These are phyloP conservation scores for Elongisporangium senticosum DNA, from an alignment of 352 stramenopile genomes.

Conservation along the genomic window DNA sequence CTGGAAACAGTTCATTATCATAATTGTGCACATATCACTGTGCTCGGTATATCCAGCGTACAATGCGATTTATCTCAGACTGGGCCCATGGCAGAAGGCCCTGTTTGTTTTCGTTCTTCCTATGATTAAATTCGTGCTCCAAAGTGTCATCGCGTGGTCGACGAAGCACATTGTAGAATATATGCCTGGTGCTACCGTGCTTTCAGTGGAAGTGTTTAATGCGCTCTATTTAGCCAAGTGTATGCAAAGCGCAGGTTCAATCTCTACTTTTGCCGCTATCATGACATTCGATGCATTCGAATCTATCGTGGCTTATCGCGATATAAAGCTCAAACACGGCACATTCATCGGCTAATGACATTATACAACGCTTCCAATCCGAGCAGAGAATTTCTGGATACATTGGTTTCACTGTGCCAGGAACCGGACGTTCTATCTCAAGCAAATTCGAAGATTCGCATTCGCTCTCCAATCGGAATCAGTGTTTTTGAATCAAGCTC, in stretches of 20 bases:
- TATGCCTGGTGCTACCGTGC: conserved; percentile 12
- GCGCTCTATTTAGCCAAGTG: conserved; percentile 25
- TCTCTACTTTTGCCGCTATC: conserved; percentile 9
- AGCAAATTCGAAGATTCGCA: neutral
- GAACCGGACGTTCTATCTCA: neutral
- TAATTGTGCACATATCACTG: conserved; percentile 8
- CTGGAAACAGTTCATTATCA: conserved; percentile 5
- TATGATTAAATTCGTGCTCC: conserved; percentile 15
- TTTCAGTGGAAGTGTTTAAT: conserved; percentile 23
- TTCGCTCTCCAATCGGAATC: neutral
- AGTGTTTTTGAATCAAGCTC: neutral
- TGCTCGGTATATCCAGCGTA: conserved; percentile 14
- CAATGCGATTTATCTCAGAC: conserved; percentile 7
- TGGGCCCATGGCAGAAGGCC: neutral
- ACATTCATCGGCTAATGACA: neutral
- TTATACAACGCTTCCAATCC: neutral
- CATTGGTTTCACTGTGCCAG: neutral
- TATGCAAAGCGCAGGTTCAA: conserved; percentile 23
- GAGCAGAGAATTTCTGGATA: neutral
- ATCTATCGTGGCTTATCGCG: neutral
- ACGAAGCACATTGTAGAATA: conserved; percentile 14
- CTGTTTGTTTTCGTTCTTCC: conserved; percentile 12
- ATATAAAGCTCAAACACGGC: neutral
- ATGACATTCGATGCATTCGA: conserved; percentile 6
- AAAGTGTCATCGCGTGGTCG: conserved; percentile 13